Conservation (phyloP, 495 filamentous ascomycete species). For the Parathielavia appendiculata region DNA sequence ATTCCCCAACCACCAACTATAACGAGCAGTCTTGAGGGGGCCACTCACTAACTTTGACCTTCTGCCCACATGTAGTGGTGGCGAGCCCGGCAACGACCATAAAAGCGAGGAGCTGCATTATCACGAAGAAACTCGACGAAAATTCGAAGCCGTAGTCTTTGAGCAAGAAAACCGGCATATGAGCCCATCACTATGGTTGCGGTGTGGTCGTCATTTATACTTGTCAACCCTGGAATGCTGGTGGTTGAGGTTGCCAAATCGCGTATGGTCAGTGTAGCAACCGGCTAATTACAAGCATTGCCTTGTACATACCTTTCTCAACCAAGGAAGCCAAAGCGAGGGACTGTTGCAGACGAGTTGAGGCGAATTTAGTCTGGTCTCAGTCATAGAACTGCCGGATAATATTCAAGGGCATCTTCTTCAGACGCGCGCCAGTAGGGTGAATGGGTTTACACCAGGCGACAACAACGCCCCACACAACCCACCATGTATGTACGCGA, state of each 20-base stretch:
- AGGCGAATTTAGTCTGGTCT: background rate
- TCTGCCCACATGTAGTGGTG: constrained; percentile 13
- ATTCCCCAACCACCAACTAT: background rate
- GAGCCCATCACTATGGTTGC: background rate
- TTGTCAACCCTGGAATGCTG: background rate
- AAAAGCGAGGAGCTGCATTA: constrained; percentile 12
- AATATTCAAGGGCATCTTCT: background rate
- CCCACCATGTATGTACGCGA: background rate
- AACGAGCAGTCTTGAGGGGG: background rate
- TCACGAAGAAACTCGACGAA: constrained; percentile 2
- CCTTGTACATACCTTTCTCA: background rate
- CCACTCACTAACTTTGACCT: constrained; percentile 25
- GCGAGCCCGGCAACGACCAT: constrained; percentile 15
- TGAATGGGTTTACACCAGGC: background rate
- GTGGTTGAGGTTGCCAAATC: background rate
- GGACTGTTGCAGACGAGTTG: background rate
- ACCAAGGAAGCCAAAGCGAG: background rate
- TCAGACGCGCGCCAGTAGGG: constrained; percentile 9
- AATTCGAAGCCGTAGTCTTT: constrained; percentile 10
- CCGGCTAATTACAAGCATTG: constrained; percentile 2
- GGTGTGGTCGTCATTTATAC: background rate
- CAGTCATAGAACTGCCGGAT: background rate
- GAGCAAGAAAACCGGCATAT: background rate
- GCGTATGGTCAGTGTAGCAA: background rate
- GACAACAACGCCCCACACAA: background rate